Percentiles rank a stretch among this genome's conserved stretches.
Conservation (phyloP, 2,329 filamentous ascomycete species). For the Harringtonia aguacate region DNA sequence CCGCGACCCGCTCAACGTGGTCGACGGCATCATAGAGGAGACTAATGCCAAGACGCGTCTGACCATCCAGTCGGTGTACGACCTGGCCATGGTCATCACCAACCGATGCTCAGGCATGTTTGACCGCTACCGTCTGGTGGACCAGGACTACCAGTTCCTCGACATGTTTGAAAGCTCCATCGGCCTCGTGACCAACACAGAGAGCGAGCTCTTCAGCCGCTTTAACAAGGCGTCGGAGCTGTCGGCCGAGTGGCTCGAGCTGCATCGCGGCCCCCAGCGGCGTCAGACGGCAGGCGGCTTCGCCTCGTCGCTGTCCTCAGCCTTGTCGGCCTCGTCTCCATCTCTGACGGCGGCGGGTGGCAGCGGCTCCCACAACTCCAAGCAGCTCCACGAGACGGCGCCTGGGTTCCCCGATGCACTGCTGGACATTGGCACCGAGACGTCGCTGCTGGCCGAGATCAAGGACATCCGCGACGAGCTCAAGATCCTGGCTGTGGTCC, state of each 20-base stretch:
- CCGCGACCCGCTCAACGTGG: conserved; percentile 51
- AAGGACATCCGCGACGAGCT: conserved; percentile 61
- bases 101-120: conserved; percentile 49
- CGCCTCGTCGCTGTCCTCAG: not conserved
- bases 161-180: conserved; percentile 59
- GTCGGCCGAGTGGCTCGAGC: conserved; percentile 42
- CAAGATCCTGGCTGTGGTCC: conserved; percentile 43
- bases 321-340: not conserved
- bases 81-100: conserved; percentile 51
- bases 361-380: not conserved
- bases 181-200: conserved; percentile 38
- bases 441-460: conserved; percentile 48
- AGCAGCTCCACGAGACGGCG: not conserved
- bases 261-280: conserved; percentile 18
- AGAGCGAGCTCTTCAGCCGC: conserved; percentile 46
- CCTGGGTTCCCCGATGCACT: conserved; percentile 40
- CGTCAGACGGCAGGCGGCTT: not conserved
- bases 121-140: conserved; percentile 44
- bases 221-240: conserved; percentile 49
- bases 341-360: not conserved
- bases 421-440: conserved; percentile 50
- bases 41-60: conserved; percentile 54
- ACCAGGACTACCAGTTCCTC: conserved; percentile 52
- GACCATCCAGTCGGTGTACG: conserved; percentile 49
- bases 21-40: conserved; percentile 53